Base-by-base conservation (phyloP, 106 monocot genomes). In the Phalaenopsis aphrodite region DNA sequence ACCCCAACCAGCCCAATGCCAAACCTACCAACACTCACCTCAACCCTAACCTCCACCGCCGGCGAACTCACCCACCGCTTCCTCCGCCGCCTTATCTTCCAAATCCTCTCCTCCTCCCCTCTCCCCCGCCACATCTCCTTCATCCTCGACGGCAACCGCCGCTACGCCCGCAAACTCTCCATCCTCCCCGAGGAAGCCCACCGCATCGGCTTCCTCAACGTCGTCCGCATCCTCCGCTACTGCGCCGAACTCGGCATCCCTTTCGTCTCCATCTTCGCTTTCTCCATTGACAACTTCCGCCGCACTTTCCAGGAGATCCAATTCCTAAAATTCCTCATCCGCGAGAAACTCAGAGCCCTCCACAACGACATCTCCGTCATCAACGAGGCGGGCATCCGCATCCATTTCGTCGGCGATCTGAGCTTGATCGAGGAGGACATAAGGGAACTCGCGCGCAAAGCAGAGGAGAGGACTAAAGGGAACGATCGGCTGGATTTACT, bases 211-310 rank as follows among this genome's bases (percentile, higher is more conserved):
- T 87, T 69, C 73, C 41, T 56, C 12, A 76, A 49, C 49, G 65
- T 90, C 55, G 24, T 85, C 7, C 21, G 57, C 18, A 77, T 81
- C 8, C 85, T 90, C 36, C 55, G 38, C 4, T 85, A 90, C 75
- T 85, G 87, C 76, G 79, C 69, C 46, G 90, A 90, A 36, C 81
- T 90, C 81, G 79, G 83, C 15, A 17, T 90, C 24, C 36, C 41
- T 15, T 81, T 48, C 48, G 81, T 90, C 17, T 81, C 87, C 10
- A 42, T 85, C 5, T 90, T 81, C 23, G 83, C 56, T 38, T 90
- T 87, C 79, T 87, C 87, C 72, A 85, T 90, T 21, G 87, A 90
- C 81, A 90, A 90, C 66, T 90, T 87, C 77, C 80, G 23, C 1
- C 73, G 89, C 23, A 81, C 76, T 3, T 84, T 77, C 0, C 5